These are phyloP conservation scores for Rhodotorula toruloides DNA, from an alignment of 768 basidiomycete species.

Conservation along the genomic window DNA sequence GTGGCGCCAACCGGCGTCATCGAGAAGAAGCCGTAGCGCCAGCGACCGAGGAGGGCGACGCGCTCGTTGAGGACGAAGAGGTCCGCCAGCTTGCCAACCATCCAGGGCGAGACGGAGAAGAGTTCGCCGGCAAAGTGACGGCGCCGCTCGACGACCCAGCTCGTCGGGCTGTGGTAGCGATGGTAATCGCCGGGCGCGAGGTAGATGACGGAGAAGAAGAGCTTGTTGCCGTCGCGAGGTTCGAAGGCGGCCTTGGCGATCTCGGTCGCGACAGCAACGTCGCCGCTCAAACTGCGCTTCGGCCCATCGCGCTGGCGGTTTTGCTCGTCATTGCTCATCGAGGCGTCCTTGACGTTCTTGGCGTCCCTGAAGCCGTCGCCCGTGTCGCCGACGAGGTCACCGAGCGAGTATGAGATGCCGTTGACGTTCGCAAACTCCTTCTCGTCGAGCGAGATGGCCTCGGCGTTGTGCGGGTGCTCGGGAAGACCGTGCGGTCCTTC, in stretches of 20 bases:
- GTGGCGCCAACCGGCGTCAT: conserved; percentile 99
- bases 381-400: conserved; percentile 68
- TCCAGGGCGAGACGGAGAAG: conserved; percentile 92
- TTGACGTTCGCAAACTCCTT: conserved; percentile 92
- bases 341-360: background rate
- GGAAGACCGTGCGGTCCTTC: conserved; percentile 50
- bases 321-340: conserved; percentile 15
- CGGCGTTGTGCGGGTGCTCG: conserved; percentile 25
- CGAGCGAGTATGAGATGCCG: conserved; percentile 91
- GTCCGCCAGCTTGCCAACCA: conserved; percentile 84
- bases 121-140: conserved; percentile 93
- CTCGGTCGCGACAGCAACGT: conserved; percentile 61
- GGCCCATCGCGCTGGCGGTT: conserved; percentile 8
- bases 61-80: conserved; percentile 98
- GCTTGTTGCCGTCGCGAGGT: conserved; percentile 62
- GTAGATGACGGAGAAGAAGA: conserved; percentile 93
- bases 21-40: conserved; percentile 91
- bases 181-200: conserved; percentile 98
- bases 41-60: conserved; percentile 86
- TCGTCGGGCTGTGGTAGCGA: conserved; percentile 88
- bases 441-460: conserved; percentile 58
- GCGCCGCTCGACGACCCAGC: conserved; percentile 95
- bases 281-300: conserved; percentile 23
- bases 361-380: conserved; percentile 7
- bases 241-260: conserved; percentile 53